Evolutionary conservation across 2,329 filamentous ascomycete species (phyloP).

Genomic region (Colletotrichum gigasporum): DNA sequence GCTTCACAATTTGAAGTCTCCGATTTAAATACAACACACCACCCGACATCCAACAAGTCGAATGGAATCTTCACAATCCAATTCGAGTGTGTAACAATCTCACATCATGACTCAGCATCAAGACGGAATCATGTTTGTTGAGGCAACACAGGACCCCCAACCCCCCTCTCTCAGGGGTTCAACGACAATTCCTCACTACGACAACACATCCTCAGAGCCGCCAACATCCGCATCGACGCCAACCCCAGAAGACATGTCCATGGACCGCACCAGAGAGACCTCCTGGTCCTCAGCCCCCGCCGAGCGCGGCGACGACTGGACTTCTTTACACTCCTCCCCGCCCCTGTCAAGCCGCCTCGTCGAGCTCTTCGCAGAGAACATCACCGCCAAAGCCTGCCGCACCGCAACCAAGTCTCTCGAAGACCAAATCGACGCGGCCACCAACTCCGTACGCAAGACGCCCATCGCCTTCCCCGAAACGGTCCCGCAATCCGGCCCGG

Average conservation of each 20-base stretch:
- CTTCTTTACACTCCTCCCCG: not conserved
- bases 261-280: conserved; percentile 2
- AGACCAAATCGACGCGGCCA: not conserved
- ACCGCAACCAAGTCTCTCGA: conserved; percentile 27
- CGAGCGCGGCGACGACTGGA: not conserved
- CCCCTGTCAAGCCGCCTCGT: not conserved
- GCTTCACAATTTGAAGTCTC: not conserved
- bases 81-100: no score
- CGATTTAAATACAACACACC: not conserved
- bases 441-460: not conserved
- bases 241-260: not conserved
- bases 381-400: conserved; percentile 29
- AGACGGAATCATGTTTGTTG: not conserved
- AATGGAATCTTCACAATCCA: not conserved
- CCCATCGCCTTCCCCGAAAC: conserved; percentile 41
- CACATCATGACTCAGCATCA: not conserved
- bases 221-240: not conserved
- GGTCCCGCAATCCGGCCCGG: conserved; percentile 40
- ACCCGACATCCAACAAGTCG: not conserved
- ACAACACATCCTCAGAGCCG: not conserved
- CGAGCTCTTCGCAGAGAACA: conserved; percentile 22
- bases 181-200: not conserved
- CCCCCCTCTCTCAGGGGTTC: no score
- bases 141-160: not conserved
- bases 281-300: conserved; percentile 2